phyloP scores from a whole-genome alignment of 805 yeast species.

The Zygoascus flipseniorum region DNA sequence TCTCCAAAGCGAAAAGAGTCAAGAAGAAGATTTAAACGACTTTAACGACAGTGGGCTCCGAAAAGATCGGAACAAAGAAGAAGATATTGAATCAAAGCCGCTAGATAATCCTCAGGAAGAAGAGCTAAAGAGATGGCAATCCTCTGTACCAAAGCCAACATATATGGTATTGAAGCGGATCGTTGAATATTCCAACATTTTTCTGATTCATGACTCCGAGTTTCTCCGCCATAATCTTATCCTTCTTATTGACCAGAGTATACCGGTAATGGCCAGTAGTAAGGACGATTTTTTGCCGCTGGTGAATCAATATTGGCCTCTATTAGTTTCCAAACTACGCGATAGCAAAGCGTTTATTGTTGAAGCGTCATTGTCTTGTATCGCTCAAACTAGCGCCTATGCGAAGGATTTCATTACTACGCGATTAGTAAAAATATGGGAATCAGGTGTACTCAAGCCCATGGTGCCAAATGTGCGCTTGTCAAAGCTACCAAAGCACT shows the following conservation, averaged over 20 bases:
- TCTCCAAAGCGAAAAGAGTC: constrained; percentile 31
- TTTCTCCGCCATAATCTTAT: constrained; percentile 50
- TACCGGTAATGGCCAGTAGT: constrained; percentile 49
- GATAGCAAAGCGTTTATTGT: constrained; percentile 28
- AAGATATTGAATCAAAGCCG: constrained; percentile 19
- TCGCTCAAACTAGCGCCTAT: constrained; percentile 20
- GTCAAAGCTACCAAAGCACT: constrained; percentile 5
- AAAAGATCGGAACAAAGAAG: constrained; percentile 19
- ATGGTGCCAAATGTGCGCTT: background rate
- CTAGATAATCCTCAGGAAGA: constrained; percentile 26
- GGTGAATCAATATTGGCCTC: constrained; percentile 48
- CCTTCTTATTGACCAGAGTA: constrained; percentile 34
- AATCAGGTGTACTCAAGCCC: background rate
- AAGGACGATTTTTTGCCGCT: constrained; percentile 39
- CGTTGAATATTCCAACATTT: constrained; percentile 58
- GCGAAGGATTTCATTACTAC: constrained; percentile 30
- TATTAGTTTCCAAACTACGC: constrained; percentile 24
- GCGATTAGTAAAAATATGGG: constrained; percentile 19
- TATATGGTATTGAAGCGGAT: constrained; percentile 56
- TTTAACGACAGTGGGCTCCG: constrained; percentile 27
- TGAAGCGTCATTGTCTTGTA: constrained; percentile 23
- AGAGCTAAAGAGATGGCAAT: constrained; percentile 45
- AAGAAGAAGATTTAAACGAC: constrained; percentile 16
- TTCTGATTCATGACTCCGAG: constrained; percentile 58
- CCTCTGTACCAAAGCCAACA: constrained; percentile 53